phyloP scores from a whole-genome alignment of 2,329 filamentous ascomycete genomes.

The Cladosporium sp. region DNA sequence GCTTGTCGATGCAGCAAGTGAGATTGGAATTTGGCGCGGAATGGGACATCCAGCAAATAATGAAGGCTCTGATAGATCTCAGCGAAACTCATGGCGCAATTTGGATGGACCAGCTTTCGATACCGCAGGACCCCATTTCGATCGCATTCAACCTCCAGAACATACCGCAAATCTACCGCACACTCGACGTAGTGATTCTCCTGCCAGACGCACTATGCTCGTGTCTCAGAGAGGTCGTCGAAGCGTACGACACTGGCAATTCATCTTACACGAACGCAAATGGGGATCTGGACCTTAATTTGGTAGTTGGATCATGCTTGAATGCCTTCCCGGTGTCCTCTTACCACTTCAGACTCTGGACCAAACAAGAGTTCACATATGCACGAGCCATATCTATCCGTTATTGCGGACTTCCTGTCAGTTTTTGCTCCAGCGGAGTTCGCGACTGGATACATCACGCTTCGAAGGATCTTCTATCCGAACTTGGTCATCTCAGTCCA shows the following conservation, averaged over 20 bases:
- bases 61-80: not conserved
- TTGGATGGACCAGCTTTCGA: constrained; percentile 2
- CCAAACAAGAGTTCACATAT: constrained; percentile 1
- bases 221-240: not conserved
- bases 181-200: not conserved
- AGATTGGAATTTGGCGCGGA: not conserved
- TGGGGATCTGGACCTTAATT: not conserved
- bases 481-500: not conserved
- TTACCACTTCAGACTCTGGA: not conserved
- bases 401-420: not conserved
- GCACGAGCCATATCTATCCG: not conserved
- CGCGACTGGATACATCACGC: not conserved
- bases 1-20: not conserved
- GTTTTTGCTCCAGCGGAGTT: not conserved
- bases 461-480: no score
- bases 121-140: not conserved
- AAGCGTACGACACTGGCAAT: no score
- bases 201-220: not conserved
- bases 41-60: not conserved
- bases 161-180: not conserved
- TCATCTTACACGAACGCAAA: not conserved
- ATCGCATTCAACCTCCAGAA: not conserved
- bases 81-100: not conserved
- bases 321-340: constrained; percentile 1
- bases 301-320: not conserved